These are phyloP conservation scores for Suhomyces prunicola DNA, from an alignment of 805 yeast species.

Conservation along the genomic window DNA sequence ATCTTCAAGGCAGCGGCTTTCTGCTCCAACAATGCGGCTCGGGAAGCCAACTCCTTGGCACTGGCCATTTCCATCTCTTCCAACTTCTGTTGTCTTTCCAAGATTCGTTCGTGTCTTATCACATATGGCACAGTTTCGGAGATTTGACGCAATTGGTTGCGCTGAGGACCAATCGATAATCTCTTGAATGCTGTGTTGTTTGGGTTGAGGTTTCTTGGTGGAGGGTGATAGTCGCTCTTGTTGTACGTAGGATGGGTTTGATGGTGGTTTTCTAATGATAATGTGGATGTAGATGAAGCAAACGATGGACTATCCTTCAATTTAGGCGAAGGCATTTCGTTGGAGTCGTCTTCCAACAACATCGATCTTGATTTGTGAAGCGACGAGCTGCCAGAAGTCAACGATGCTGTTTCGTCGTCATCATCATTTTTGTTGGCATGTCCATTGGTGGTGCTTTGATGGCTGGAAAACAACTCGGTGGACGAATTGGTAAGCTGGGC, in stretches of 20 bases:
- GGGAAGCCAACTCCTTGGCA: conserved; percentile 65
- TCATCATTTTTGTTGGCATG: conserved; percentile 4
- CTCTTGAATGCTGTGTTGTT: conserved; percentile 39
- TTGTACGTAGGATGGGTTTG: conserved; percentile 1
- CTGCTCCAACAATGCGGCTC: conserved; percentile 75
- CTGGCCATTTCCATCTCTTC: conserved; percentile 78
- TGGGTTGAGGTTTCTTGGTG: conserved; percentile 17
- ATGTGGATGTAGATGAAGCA: conserved; percentile 28
- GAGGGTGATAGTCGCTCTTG: conserved; percentile 12
- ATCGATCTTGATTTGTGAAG: conserved; percentile 29
- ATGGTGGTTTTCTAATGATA: conserved; percentile 20
- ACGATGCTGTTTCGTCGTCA: conserved; percentile 16
- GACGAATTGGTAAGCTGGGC: conserved; percentile 45
- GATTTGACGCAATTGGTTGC: conserved; percentile 68
- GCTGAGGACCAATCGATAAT: conserved; percentile 45
- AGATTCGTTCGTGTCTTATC: conserved; percentile 68
- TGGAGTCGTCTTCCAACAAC: conserved; percentile 30
- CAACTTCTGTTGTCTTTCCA: conserved; percentile 71
- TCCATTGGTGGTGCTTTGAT: not conserved
- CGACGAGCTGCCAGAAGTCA: conserved; percentile 18
- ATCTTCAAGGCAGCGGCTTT: conserved; percentile 70
- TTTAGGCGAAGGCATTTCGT: conserved; percentile 22
- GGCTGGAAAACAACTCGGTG: conserved; percentile 1
- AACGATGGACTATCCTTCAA: conserved; percentile 26
- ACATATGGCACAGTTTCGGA: conserved; percentile 86